These are phyloP conservation scores for Microdochium nivale DNA, from an alignment of 2,329 filamentous ascomycete species.

Conservation along the genomic window DNA sequence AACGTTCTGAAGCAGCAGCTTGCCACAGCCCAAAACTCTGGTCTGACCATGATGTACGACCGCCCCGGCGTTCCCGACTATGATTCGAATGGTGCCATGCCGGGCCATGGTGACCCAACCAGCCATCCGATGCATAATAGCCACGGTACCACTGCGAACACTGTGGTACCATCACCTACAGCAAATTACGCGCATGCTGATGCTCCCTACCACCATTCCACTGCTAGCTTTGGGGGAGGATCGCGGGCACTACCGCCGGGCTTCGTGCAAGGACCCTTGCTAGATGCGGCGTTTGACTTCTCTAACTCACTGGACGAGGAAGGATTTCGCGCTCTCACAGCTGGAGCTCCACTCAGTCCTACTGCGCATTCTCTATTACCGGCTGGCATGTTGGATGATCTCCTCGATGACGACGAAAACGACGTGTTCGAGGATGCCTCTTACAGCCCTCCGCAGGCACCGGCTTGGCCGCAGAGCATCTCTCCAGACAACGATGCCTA, in stretches of 20 bases:
- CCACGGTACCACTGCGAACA: conserved; percentile 12
- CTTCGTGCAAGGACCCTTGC: conserved; percentile 45
- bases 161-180: conserved; percentile 30
- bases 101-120: conserved; percentile 7
- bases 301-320: conserved; percentile 46
- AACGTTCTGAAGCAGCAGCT: conserved; percentile 38
- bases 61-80: conserved; percentile 33
- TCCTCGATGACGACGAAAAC: conserved; percentile 45
- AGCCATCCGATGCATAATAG: neutral
- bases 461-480: conserved; percentile 24
- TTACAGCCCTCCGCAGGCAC: neutral
- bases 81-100: conserved; percentile 40
- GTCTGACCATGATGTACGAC: conserved; percentile 32
- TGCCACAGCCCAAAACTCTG: conserved; percentile 30
- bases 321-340: conserved; percentile 51
- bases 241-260: conserved; percentile 31
- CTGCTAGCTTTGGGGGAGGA: conserved; percentile 40
- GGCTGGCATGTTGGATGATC: conserved; percentile 55
- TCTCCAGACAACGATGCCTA: conserved; percentile 39
- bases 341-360: conserved; percentile 66
- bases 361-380: conserved; percentile 68
- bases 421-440: conserved; percentile 6
- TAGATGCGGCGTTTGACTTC: conserved; percentile 35
- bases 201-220: conserved; percentile 33
- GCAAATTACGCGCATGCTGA: conserved; percentile 29